Conservation (phyloP, 73 alveolate genomes). For the Paramecium sexaurelia region DNA sequence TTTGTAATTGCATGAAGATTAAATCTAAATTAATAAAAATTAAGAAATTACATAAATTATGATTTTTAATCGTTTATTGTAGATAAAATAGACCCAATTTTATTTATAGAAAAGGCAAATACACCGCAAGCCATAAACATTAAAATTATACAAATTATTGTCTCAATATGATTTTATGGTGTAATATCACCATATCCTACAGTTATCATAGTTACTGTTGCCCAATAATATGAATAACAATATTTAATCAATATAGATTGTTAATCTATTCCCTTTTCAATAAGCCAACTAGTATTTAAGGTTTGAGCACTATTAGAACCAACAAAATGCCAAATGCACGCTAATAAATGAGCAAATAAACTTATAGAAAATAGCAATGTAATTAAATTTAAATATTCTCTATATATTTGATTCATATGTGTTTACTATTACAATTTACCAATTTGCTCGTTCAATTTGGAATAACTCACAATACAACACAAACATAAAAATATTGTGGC, state of each 20-base stretch:
- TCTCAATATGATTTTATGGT: background rate
- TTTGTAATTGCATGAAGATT: background rate
- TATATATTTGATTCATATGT: background rate
- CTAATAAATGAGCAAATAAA: constrained; percentile 31
- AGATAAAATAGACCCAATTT: background rate
- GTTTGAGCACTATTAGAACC: background rate
- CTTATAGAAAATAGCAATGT: background rate
- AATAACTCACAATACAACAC: background rate
- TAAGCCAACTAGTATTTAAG: background rate
- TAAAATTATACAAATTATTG: background rate
- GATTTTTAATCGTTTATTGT: background rate
- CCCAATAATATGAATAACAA: constrained; percentile 42
- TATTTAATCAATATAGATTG: background rate
- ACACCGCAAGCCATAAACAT: background rate
- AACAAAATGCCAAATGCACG: constrained; percentile 31
- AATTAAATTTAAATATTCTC: background rate
- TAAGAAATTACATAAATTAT: background rate
- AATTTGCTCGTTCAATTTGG: background rate
- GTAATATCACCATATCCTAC: constrained; percentile 48
- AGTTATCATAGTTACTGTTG: constrained; percentile 21
- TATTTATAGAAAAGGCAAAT: constrained; percentile 20
- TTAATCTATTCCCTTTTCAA: background rate
- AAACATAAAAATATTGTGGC: background rate
- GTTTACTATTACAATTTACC: background rate
- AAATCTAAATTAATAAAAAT: background rate